A percentile compares a stretch with the other conserved stretches of the same genome.
phyloP scores from a whole-genome alignment of 495 filamentous ascomycete genomes.

The Hypoxylon crocopeplum region DNA sequence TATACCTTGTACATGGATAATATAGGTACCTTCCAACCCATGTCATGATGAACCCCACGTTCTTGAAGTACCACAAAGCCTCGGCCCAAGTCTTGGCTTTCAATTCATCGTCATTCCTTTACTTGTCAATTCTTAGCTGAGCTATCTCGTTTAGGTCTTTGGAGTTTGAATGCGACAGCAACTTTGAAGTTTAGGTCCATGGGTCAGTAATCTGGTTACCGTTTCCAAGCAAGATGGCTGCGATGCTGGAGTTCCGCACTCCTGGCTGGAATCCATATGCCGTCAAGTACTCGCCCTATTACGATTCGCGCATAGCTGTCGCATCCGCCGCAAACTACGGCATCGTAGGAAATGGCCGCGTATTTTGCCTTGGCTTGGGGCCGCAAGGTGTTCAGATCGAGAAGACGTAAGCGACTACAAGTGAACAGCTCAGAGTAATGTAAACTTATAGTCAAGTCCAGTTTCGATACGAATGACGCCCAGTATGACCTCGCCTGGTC shows the following conservation, averaged over 20 bases:
- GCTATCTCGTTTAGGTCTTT: not conserved
- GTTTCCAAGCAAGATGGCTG: slow-evolving; percentile 43
- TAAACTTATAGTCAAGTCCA: slow-evolving; percentile 38
- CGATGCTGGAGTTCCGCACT: slow-evolving; percentile 92
- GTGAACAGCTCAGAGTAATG: not conserved
- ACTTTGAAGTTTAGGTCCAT: not conserved
- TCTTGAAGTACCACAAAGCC: slow-evolving; percentile 30
- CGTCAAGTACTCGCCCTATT: slow-evolving; percentile 97
- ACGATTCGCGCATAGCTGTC: slow-evolving; percentile 90
- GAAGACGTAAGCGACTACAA: slow-evolving; percentile 62
- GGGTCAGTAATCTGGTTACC: slow-evolving; percentile 2
- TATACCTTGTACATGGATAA: too few species aligned
- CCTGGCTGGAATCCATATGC: slow-evolving; percentile 92
- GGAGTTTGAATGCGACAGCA: slow-evolving; percentile 14
- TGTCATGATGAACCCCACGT: too few species aligned
- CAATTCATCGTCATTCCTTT: slow-evolving; percentile 25
- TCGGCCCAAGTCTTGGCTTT: slow-evolving; percentile 29
- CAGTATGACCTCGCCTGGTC: slow-evolving; percentile 95
- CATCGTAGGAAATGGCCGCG: slow-evolving; percentile 91
- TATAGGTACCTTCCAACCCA: too few species aligned
- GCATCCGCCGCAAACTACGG: slow-evolving; percentile 90
- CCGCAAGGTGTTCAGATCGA: slow-evolving; percentile 81
- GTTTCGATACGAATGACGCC: slow-evolving; percentile 95
- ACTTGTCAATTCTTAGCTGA: slow-evolving; percentile 9
- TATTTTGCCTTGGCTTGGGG: slow-evolving; percentile 82